Conservation (phyloP, 2,329 filamentous ascomycete genomes). For the Cryphonectria nitschkei region DNA sequence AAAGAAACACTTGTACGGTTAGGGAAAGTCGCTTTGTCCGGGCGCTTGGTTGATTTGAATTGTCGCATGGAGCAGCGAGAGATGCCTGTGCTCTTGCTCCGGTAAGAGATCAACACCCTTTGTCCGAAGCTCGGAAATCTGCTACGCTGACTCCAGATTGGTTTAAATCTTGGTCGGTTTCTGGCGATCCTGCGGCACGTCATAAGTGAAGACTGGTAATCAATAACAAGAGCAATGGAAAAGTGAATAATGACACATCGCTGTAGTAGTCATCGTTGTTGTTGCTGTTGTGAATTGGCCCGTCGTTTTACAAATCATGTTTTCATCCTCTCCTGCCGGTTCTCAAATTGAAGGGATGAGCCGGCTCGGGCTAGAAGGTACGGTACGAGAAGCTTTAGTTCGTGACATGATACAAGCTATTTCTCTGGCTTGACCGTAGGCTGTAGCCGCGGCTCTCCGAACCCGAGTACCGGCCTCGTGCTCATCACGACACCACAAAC, state of each 20-base stretch:
- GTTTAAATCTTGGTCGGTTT: not conserved
- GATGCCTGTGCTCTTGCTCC: not conserved
- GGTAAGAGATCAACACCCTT: not conserved
- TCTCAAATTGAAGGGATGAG: not conserved
- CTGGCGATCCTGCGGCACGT: not conserved
- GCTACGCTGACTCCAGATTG: not conserved
- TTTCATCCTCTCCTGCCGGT: not conserved
- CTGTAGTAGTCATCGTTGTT: not conserved
- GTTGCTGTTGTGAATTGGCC: not conserved
- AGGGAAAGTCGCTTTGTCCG: not conserved
- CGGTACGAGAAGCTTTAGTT: not conserved
- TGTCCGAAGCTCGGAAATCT: not conserved
- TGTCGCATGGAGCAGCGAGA: not conserved
- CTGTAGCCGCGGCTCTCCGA: not conserved
- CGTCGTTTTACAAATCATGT: not conserved
- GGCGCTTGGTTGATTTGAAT: not conserved
- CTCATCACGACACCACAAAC: not conserved
- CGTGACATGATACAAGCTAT: not conserved
- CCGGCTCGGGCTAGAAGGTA: not conserved
- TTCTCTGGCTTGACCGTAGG: not conserved
- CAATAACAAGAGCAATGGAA: not conserved
- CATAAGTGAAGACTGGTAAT: not conserved
- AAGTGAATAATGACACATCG: not conserved
- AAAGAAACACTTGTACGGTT: not conserved
- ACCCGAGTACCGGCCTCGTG: not conserved